Evolutionary conservation across 257 asterid genomes (phyloP).

Genomic region (Solanum chmielewskii): DNA sequence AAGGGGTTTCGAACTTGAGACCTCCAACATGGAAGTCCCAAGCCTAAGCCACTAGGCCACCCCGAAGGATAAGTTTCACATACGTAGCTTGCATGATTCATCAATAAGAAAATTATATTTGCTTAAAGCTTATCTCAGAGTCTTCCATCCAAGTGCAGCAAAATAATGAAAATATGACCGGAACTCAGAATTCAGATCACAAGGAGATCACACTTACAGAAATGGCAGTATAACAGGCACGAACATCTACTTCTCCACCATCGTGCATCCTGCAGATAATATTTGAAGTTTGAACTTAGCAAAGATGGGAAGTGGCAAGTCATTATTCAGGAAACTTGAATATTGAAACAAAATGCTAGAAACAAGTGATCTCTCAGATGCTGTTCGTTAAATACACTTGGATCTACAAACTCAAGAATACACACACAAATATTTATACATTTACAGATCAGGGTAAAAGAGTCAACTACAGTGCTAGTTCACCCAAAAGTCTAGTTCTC

Average conservation of each 20-base stretch:
- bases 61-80: neutral
- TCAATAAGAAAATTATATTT: neutral
- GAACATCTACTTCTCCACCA: slow-evolving; percentile 95
- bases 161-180: neutral
- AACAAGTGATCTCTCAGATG: neutral
- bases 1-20: too few species aligned
- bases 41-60: too few species aligned
- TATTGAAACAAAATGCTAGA: neutral
- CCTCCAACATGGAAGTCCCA: too few species aligned
- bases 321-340: neutral
- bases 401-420: neutral
- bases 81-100: neutral
- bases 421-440: neutral
- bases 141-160: neutral
- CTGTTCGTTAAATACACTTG: neutral
- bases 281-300: neutral
- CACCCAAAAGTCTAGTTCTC: neutral
- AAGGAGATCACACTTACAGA: slow-evolving; percentile 49
- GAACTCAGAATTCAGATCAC: neutral
- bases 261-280: slow-evolving; percentile 73
- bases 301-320: neutral
- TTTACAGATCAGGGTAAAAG: neutral
- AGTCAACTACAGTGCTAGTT: neutral
- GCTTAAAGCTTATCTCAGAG: neutral
- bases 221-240: slow-evolving; percentile 96